phyloP scores from a whole-genome alignment of 2,329 filamentous ascomycete genomes.

The Amauroascus verrucosus region DNA sequence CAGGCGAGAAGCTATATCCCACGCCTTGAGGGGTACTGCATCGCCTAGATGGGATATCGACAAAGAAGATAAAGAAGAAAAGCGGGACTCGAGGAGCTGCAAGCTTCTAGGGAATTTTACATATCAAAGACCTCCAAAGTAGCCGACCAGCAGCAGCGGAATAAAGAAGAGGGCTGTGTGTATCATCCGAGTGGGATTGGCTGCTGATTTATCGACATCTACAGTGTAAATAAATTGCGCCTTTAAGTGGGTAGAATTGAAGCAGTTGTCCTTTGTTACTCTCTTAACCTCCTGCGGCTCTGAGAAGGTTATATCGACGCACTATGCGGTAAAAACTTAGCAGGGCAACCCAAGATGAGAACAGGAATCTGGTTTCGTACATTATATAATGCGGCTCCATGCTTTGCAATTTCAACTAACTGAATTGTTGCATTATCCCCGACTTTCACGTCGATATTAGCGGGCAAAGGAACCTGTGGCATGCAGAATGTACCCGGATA shows the following conservation, averaged over 20 bases:
- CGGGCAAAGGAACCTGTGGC: slow-evolving; percentile 76
- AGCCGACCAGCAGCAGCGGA: slow-evolving; percentile 21
- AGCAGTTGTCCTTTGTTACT: slow-evolving; percentile 76
- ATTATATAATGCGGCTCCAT: slow-evolving; percentile 73
- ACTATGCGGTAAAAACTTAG: slow-evolving; percentile 46
- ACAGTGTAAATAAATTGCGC: slow-evolving; percentile 13
- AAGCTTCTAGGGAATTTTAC: background rate
- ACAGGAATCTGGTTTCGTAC: slow-evolving; percentile 40
- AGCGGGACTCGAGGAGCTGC: background rate
- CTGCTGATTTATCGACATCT: slow-evolving; percentile 14
- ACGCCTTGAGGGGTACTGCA: background rate
- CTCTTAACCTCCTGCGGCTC: slow-evolving; percentile 60
- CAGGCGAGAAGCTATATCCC: background rate
- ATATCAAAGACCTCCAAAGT: slow-evolving; percentile 6
- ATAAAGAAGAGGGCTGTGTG: slow-evolving; percentile 19
- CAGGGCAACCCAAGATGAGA: background rate
- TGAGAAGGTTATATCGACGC: slow-evolving; percentile 87
- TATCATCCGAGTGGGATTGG: slow-evolving; percentile 3
- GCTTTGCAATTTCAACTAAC: slow-evolving; percentile 68
- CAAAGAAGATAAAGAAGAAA: background rate
- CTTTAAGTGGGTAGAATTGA: slow-evolving; percentile 68
- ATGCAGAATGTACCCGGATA: slow-evolving; percentile 84
- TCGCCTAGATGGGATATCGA: background rate
- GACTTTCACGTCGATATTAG: slow-evolving; percentile 56
- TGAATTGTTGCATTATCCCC: slow-evolving; percentile 92